Evolutionary conservation across 2,329 filamentous ascomycete species (phyloP), one percentile per base, ranked within the genome.

Genomic region (Byssoonygena ceratinophila): DNA sequence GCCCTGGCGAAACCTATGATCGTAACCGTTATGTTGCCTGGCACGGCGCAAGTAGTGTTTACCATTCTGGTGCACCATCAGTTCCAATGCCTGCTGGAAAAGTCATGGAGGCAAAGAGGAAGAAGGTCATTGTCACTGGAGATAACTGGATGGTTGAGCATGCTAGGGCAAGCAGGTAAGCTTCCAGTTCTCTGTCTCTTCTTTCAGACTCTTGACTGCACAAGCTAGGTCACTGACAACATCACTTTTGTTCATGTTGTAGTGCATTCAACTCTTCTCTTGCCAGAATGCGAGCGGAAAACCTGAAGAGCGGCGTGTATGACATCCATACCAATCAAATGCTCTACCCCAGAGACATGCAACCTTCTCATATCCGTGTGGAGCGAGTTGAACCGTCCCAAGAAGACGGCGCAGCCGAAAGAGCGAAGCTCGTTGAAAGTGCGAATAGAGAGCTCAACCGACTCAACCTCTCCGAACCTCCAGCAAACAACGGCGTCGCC

Each of bases 21-120:
- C 89, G 91, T 72, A 98, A 98, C 65, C 90, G 96, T 67, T 98
- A 96, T 64, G 92, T 98, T 25, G 92, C 92, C 25, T 98, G 92
- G 92, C 90, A 95, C 66, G 92, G 92, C 46, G 92, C 92, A 45
- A 97, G 91, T 67, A 84, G 87, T 36, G 92, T 98, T 22, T 98
- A 98, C 66, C 89, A 97, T 66, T 88, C 86, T 11, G 83, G 82
- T 53, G 80, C 78, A 1, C 87, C 88, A 1, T 82, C 84, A 20
- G 81, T 87, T n/a, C 87, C 88, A 1, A 74, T 84, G 54, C 82
- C 81, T 29, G 82, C 76, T 55, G 85, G 85, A 53, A 94, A 94
- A 68, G 76, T 74, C 31, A 69, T 81, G 6, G 86, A 90, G 59
- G 78, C 79, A 57, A 95, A 94, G 74, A 88, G 87, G 74, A 80